Conservation (phyloP, 2,329 filamentous ascomycete species). For the Capronia coronata region DNA sequence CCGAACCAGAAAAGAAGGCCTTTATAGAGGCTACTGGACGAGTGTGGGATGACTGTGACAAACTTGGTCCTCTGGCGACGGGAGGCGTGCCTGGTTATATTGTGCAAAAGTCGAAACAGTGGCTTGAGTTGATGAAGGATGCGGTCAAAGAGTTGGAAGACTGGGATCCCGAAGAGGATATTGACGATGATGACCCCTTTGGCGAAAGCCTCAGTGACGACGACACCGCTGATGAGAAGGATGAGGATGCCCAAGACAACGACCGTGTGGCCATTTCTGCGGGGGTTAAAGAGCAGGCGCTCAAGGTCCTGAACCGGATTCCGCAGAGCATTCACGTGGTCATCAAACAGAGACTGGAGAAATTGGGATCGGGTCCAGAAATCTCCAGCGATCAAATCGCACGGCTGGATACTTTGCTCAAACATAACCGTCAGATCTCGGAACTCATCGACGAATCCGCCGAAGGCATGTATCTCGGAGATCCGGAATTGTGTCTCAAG, state of each 20-base stretch:
- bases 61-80: conserved; percentile 56
- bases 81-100: conserved; percentile 65
- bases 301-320: conserved; percentile 41
- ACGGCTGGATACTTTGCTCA: conserved; percentile 35
- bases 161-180: conserved; percentile 69
- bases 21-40: conserved; percentile 65
- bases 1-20: conserved; percentile 42
- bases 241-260: conserved; percentile 23
- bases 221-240: conserved; percentile 24
- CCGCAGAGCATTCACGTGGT: conserved; percentile 42
- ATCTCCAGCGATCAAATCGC: conserved; percentile 21
- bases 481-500: conserved; percentile 30
- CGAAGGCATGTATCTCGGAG: conserved; percentile 40
- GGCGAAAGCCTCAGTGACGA: conserved; percentile 33
- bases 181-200: conserved; percentile 45
- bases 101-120: conserved; percentile 64
- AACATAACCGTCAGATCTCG: conserved; percentile 35
- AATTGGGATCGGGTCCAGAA: conserved; percentile 22
- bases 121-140: conserved; percentile 69
- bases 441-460: conserved; percentile 42
- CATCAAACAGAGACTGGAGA: conserved; percentile 38
- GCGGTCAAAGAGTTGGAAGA: conserved; percentile 79
- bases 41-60: conserved; percentile 78
- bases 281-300: conserved; percentile 37
- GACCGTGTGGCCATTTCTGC: conserved; percentile 34